Percentiles rank a stretch among this genome's conserved stretches.
These are phyloP conservation scores for Zoysia matrella DNA, from an alignment of 202 grass and related monocot species.

Conservation along the genomic window DNA sequence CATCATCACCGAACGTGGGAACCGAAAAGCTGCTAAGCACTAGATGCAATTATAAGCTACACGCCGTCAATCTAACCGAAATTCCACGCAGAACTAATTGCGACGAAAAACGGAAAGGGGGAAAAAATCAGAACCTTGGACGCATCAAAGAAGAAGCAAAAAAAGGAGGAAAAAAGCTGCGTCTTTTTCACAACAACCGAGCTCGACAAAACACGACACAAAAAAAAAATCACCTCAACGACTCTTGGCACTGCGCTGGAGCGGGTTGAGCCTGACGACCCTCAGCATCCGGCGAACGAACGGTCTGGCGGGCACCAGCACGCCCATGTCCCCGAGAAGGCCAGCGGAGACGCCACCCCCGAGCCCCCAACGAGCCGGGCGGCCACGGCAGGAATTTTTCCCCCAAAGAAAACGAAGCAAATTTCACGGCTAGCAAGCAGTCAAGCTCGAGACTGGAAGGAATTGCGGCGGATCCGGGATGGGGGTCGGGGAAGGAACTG, in stretches of 20 bases:
- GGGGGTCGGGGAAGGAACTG: conserved; percentile 41
- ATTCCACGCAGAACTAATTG: not conserved
- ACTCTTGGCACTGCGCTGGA: conserved; percentile 35
- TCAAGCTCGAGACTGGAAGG: conserved; percentile 22
- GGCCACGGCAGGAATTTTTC: conserved; percentile 19
- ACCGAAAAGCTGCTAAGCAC: not conserved
- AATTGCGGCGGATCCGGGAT: conserved; percentile 41
- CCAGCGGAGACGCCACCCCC: conserved; percentile 1
- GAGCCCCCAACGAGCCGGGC: conserved; percentile 17
- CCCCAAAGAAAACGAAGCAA: not conserved
- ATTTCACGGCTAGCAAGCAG: conserved; percentile 16
- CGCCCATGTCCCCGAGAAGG: conserved; percentile 35
- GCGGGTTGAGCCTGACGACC: conserved; percentile 45
- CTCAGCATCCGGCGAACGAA: conserved; percentile 39
- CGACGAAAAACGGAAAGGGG: conserved; percentile 8
- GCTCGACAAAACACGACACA: not conserved
- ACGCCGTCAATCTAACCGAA: conserved; percentile 25
- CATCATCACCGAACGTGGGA: conserved; percentile 33
- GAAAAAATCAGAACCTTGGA: conserved; percentile 23
- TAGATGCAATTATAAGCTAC: conserved; percentile 38
- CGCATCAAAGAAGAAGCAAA: conserved; percentile 3
- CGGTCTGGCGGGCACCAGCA: conserved; percentile 19
- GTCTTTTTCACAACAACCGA: conserved; percentile 20
- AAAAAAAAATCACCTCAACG: conserved; percentile 44
- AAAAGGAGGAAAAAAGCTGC: conserved; percentile 25